Evolutionary conservation across 148 eudicot species (phyloP), one percentile per base, ranked within the genome.

Genomic region (Hydrangea macrophylla): DNA sequence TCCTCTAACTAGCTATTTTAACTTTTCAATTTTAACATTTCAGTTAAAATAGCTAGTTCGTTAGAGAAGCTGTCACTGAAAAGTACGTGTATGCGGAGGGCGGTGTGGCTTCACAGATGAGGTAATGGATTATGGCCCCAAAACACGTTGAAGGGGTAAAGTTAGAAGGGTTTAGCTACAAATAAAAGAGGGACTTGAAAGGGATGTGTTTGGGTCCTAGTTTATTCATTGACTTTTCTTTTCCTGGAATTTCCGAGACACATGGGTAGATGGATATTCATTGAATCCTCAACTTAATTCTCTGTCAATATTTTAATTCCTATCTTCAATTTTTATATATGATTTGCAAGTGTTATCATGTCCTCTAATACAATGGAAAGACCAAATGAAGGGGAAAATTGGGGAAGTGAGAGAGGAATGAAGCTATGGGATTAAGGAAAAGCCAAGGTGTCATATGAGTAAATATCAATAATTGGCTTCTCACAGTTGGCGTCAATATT

Each of bases 291-390:
- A 12, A n/a, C n/a, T n/a, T n/a, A n/a, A n/a, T n/a, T n/a, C n/a
- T n/a, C n/a, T n/a, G n/a, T n/a, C n/a, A n/a, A n/a, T n/a, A n/a
- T n/a, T n/a, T n/a, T n/a, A n/a, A n/a, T n/a, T n/a, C n/a, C n/a
- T n/a, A n/a, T n/a, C 23, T 33, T 30, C 6, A 17, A 13, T 27
- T 9, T 31, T 56, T 36, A 7, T 58, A 1, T 39, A 26, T 20
- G n/a, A 18, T 27, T 30, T 9, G 26, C 11, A 9, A 10, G 7
- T 24, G 13, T 6, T 20, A 2, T 32, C 18, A 32, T 70, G 73
- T 36, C 74, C 68, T 61, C 31, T 62, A 18, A 24, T 62, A 68
- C 61, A 7, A 48, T 61, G 59, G 67, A 70, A 70, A 62, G 74
- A 61, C 39, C 60, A 61, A 32, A 18, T 18, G n/a, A 67, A 67